Conservation (phyloP, 208 protist genomes). For the Crithidia acanthocephali region DNA sequence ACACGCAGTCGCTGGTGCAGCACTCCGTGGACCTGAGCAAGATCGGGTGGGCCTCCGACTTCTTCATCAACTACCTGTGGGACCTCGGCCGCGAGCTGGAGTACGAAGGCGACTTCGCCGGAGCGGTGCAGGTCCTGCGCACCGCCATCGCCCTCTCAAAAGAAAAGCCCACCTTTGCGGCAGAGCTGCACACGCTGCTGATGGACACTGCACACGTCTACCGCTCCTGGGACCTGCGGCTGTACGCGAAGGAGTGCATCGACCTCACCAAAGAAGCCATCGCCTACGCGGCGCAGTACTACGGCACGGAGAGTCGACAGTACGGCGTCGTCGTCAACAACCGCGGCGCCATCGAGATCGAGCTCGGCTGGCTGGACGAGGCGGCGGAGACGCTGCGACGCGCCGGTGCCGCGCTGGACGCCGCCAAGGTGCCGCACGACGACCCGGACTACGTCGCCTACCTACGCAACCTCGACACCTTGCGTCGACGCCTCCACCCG, state of each 20-base stretch:
- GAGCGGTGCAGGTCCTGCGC: constrained; percentile 56
- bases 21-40: constrained; percentile 73
- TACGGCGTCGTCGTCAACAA: constrained; percentile 76
- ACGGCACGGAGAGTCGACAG: constrained; percentile 54
- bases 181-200: constrained; percentile 57
- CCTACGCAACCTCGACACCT: constrained; percentile 54
- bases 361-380: constrained; percentile 47
- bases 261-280: constrained; percentile 60
- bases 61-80: constrained; percentile 76
- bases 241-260: constrained; percentile 55
- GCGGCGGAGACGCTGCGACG: constrained; percentile 50
- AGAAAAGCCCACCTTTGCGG: constrained; percentile 59
- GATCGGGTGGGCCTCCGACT: constrained; percentile 78
- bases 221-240: constrained; percentile 65
- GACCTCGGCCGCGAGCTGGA: constrained; percentile 66
- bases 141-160: constrained; percentile 71
- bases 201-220: constrained; percentile 78
- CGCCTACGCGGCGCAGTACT: constrained; percentile 52
- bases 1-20: constrained; percentile 64
- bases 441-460: constrained; percentile 74
- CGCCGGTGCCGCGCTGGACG: constrained; percentile 44
- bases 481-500: constrained; percentile 27
- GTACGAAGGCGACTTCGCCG: constrained; percentile 63
- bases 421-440: constrained; percentile 52
- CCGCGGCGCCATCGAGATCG: constrained; percentile 68